These are phyloP conservation scores for Pichia sp. DNA, from an alignment of 1,139 yeast genomes.

Conservation along the genomic window DNA sequence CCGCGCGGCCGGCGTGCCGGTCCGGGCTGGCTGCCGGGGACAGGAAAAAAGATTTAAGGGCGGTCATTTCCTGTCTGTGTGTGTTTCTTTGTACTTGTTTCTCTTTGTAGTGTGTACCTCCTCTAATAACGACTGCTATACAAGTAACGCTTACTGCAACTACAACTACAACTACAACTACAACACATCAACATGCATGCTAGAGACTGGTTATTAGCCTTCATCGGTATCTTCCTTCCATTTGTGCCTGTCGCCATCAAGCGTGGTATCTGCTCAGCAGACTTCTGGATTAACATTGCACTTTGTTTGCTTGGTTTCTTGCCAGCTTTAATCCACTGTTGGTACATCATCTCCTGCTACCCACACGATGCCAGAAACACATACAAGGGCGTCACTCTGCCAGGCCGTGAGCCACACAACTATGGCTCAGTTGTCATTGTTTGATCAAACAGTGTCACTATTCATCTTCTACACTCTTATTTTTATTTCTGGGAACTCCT, in stretches of 20 bases:
- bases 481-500: neutral
- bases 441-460: neutral
- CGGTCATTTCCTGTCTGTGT: neutral
- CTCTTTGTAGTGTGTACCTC: neutral
- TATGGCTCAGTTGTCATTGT: constrained; percentile 22
- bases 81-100: neutral
- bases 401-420: constrained; percentile 32
- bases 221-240: constrained; percentile 78
- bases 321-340: constrained; percentile 73
- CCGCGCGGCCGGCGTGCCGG: too few species aligned
- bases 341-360: constrained; percentile 56
- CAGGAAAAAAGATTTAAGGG: neutral
- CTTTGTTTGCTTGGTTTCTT: constrained; percentile 75
- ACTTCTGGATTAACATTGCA: constrained; percentile 67
- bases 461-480: too few species aligned
- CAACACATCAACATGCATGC: too few species aligned
- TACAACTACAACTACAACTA: too few species aligned
- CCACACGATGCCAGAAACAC: constrained; percentile 44
- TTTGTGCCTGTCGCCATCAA: constrained; percentile 81
- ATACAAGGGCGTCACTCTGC: constrained; percentile 33
- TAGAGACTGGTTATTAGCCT: constrained; percentile 75
- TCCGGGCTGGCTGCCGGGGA: too few species aligned
- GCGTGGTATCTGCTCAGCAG: constrained; percentile 70
- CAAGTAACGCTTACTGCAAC: neutral
- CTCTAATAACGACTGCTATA: neutral